phyloP scores from a whole-genome alignment of 139 green algal genomes.

The Chlorella sp. region DNA sequence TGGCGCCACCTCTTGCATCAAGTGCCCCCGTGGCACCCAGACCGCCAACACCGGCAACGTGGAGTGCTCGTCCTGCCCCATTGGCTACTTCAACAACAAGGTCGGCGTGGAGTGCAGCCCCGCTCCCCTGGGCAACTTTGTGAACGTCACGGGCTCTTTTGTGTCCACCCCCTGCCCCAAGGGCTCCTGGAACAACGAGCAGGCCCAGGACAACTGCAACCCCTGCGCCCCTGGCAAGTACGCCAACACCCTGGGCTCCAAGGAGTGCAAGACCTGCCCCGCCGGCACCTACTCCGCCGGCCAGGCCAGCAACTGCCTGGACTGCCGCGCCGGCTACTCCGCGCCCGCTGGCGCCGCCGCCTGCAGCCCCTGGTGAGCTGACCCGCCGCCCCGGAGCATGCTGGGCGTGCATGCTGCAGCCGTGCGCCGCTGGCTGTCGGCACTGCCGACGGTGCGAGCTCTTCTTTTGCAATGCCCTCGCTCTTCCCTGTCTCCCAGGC shows the following conservation, averaged over 20 bases:
- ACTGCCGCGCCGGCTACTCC: not conserved
- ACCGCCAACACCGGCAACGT: not conserved
- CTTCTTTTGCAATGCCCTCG: too few relatives aligned
- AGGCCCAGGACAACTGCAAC: not conserved
- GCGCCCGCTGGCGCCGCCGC: too few relatives aligned
- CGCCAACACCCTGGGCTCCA: not conserved
- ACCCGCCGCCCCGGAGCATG: too few relatives aligned
- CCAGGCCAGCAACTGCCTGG: not conserved
- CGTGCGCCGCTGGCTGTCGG: too few relatives aligned
- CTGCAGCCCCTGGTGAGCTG: not conserved
- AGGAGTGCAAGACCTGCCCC: not conserved
- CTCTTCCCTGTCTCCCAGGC: too few relatives aligned
- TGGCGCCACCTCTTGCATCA: not conserved
- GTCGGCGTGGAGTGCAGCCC: not conserved
- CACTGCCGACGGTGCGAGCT: too few relatives aligned
- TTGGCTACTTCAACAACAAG: conserved; percentile 9
- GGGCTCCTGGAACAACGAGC: not conserved
- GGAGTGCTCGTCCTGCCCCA: conserved; percentile 18
- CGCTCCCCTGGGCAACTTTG: not conserved
- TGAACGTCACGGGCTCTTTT: conserved; percentile 23
- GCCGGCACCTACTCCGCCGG: not conserved
- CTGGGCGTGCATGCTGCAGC: too few relatives aligned
- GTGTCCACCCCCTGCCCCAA: conserved; percentile 7
- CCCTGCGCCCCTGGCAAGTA: not conserved
- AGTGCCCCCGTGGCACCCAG: not conserved